Percentiles rank a stretch among this genome's conserved stretches.
phyloP scores from a whole-genome alignment of 805 yeast genomes.

The Monosporozyma yasuniensis region DNA sequence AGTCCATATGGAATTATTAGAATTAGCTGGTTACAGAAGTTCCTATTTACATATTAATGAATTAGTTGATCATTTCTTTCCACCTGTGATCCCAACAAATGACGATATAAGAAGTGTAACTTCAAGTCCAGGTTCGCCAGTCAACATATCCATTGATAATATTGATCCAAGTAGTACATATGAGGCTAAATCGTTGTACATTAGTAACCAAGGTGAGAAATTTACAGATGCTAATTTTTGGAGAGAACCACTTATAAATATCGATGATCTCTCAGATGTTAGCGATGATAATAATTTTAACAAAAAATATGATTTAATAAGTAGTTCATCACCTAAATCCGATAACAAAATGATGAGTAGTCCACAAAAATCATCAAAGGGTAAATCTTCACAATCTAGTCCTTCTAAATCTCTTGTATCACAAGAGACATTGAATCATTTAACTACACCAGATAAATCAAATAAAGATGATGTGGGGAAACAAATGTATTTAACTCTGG shows the following conservation, averaged over 20 bases:
- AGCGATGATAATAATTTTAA: slow-evolving; percentile 30
- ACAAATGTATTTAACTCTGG: slow-evolving; percentile 28
- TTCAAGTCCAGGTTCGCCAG: slow-evolving; percentile 28
- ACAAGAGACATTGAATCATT: not conserved
- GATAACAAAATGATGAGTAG: not conserved
- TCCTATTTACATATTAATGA: slow-evolving; percentile 86
- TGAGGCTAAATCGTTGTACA: slow-evolving; percentile 16
- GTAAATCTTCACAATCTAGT: not conserved
- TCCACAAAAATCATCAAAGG: not conserved
- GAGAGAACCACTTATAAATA: slow-evolving; percentile 69
- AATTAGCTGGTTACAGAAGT: slow-evolving; percentile 84
- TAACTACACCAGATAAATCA: not conserved
- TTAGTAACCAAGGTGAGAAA: slow-evolving; percentile 30
- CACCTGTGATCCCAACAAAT: slow-evolving; percentile 49
- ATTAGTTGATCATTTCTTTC: slow-evolving; percentile 93
- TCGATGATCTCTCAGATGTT: slow-evolving; percentile 51
- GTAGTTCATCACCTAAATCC: slow-evolving; percentile 6
- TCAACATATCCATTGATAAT: slow-evolving; percentile 15
- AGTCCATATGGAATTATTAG: slow-evolving; percentile 92
- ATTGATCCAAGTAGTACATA: slow-evolving; percentile 5
- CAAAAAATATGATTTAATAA: slow-evolving; percentile 4
- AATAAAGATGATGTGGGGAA: slow-evolving; percentile 16
- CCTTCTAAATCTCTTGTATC: not conserved
- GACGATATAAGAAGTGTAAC: slow-evolving; percentile 27
- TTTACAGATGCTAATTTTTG: slow-evolving; percentile 87